phyloP scores from a whole-genome alignment of 768 basidiomycete genomes.

The Mycena venus region DNA sequence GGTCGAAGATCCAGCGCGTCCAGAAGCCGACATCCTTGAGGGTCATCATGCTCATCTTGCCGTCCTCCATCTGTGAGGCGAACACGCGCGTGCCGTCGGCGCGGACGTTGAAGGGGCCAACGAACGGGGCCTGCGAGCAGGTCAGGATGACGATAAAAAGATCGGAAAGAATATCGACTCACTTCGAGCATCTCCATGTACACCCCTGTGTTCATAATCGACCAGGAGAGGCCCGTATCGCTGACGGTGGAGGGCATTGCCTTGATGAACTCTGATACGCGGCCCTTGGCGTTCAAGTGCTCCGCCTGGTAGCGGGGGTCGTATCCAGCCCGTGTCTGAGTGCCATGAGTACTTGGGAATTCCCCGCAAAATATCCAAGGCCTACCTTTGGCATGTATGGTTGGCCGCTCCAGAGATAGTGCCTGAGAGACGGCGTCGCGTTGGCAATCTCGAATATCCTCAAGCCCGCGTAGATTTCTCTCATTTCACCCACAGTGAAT shows the following conservation, averaged over 20 bases:
- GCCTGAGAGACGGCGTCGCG: constrained; percentile 46
- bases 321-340: constrained; percentile 36
- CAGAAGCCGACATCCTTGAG: constrained; percentile 42
- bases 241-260: constrained; percentile 49
- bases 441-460: constrained; percentile 57
- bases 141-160: background rate
- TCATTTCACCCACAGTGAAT: constrained; percentile 56
- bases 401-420: constrained; percentile 59
- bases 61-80: constrained; percentile 38
- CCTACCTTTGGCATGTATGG: constrained; percentile 58
- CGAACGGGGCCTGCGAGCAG: constrained; percentile 19
- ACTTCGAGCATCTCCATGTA: constrained; percentile 61
- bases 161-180: constrained; percentile 16
- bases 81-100: constrained; percentile 43
- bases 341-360: background rate
- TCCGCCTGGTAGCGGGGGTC: constrained; percentile 50
- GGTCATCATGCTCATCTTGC: constrained; percentile 38
- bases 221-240: constrained; percentile 50
- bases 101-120: constrained; percentile 38
- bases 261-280: constrained; percentile 54
- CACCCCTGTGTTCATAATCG: constrained; percentile 51
- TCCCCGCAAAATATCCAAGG: background rate
- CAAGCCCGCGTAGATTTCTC: constrained; percentile 54
- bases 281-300: constrained; percentile 58
- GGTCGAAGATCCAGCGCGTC: constrained; percentile 43